Percentiles rank a stretch among this genome's conserved stretches.
phyloP scores from a whole-genome alignment of 306 rosid genomes.

The Pyrus pyrifolia region DNA sequence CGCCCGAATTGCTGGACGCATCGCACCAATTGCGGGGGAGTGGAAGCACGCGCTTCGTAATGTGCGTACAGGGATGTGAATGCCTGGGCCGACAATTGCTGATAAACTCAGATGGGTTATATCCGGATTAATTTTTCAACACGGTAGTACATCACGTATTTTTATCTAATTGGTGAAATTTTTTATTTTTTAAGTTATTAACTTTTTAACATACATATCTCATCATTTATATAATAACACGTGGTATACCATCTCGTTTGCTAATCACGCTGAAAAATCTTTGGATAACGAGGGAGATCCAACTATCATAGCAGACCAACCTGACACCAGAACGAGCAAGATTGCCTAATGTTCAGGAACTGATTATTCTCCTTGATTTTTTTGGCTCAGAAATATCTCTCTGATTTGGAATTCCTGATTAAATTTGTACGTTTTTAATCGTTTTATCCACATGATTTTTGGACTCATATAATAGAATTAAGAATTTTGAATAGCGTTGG shows the following conservation, averaged over 20 bases:
- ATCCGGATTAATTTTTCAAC: constrained; percentile 2
- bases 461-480: background rate
- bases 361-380: constrained; percentile 3
- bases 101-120: constrained; percentile 4
- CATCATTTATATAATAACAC: too few species aligned
- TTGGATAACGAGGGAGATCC: background rate
- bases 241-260: too few species aligned
- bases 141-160: too few species aligned
- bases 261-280: too few species aligned
- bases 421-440: background rate
- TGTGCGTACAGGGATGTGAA: background rate
- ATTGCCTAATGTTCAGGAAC: constrained; percentile 9
- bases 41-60: background rate
- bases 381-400: background rate
- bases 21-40: background rate
- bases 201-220: too few species aligned
- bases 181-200: too few species aligned
- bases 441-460: background rate
- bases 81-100: constrained; percentile 18
- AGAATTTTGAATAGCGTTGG: background rate
- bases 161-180: too few species aligned
- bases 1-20: background rate
- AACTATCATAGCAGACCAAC: background rate
- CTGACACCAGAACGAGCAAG: background rate
- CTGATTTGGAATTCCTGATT: background rate